Conservation (phyloP, 2,329 filamentous ascomycete species). For the Penicillium vulpinum region DNA sequence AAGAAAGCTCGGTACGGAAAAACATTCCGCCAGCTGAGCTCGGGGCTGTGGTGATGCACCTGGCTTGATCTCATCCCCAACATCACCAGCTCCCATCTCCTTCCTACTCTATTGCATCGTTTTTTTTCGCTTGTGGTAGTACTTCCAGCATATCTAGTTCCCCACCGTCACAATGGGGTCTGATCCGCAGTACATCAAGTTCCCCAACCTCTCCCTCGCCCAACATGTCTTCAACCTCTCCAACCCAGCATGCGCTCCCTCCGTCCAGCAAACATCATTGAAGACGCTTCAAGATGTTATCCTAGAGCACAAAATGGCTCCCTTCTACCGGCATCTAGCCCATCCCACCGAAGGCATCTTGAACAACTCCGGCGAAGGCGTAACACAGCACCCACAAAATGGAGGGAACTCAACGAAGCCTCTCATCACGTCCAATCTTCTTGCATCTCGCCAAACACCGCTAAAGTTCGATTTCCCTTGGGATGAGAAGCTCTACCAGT, state of each 20-base stretch:
- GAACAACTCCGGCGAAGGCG: slow-evolving; percentile 70
- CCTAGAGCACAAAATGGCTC: slow-evolving; percentile 65
- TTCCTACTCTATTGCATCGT: slow-evolving; percentile 6
- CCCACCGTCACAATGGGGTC: slow-evolving; percentile 54
- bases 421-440: slow-evolving; percentile 68
- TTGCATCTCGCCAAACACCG: slow-evolving; percentile 68
- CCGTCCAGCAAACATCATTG: slow-evolving; percentile 58
- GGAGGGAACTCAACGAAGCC: slow-evolving; percentile 45
- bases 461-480: slow-evolving; percentile 73
- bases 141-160: slow-evolving; percentile 5
- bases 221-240: slow-evolving; percentile 69
- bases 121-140: background rate
- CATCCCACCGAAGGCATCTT: slow-evolving; percentile 73
- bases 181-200: slow-evolving; percentile 66
- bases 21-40: slow-evolving; percentile 41
- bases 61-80: slow-evolving; percentile 20
- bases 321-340: slow-evolving; percentile 65
- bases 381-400: slow-evolving; percentile 47
- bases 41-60: slow-evolving; percentile 22
- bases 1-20: slow-evolving; percentile 25
- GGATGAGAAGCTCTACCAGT: slow-evolving; percentile 85
- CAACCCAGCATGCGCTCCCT: slow-evolving; percentile 57
- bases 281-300: slow-evolving; percentile 65
- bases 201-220: slow-evolving; percentile 63
- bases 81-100: slow-evolving; percentile 18